Conservation (phyloP, 176 grass and related monocot species). For the Ensete glaucum region DNA sequence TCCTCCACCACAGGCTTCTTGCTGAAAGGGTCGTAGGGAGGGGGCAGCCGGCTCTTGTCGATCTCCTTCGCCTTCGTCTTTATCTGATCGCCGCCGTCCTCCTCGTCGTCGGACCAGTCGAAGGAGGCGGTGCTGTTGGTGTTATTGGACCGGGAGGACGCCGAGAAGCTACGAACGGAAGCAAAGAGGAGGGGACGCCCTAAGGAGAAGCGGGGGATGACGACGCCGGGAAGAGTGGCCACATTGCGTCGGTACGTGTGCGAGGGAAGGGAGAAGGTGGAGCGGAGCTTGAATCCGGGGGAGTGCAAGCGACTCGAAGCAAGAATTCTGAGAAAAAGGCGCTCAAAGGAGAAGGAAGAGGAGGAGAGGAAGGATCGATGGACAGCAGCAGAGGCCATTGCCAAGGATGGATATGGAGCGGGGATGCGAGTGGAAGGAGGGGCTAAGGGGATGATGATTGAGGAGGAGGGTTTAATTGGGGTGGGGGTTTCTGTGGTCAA, state of each 20-base stretch:
- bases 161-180: background rate
- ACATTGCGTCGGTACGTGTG: background rate
- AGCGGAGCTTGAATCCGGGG: conserved; percentile 1
- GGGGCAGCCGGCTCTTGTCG: conserved; percentile 35
- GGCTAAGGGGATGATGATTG: background rate
- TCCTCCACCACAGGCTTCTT: conserved; percentile 40
- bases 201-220: background rate
- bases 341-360: conserved; percentile 4
- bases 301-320: background rate
- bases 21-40: conserved; percentile 73
- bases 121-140: conserved; percentile 72
- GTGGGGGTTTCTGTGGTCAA: no score
- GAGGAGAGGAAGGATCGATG: conserved; percentile 7
- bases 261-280: background rate
- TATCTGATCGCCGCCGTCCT: conserved; percentile 10
- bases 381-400: background rate
- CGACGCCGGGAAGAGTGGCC: background rate
- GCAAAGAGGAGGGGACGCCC: background rate
- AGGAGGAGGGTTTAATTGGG: background rate
- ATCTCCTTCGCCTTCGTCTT: conserved; percentile 1
- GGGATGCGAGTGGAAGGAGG: background rate
- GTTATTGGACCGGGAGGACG: conserved; percentile 11
- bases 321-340: conserved; percentile 1
- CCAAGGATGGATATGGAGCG: background rate
- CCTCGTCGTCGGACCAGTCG: conserved; percentile 67